Evolutionary conservation across 169 alveolate species (phyloP), one percentile per base, ranked within the genome.

Genomic region (Perkinsus chesapeaki): DNA sequence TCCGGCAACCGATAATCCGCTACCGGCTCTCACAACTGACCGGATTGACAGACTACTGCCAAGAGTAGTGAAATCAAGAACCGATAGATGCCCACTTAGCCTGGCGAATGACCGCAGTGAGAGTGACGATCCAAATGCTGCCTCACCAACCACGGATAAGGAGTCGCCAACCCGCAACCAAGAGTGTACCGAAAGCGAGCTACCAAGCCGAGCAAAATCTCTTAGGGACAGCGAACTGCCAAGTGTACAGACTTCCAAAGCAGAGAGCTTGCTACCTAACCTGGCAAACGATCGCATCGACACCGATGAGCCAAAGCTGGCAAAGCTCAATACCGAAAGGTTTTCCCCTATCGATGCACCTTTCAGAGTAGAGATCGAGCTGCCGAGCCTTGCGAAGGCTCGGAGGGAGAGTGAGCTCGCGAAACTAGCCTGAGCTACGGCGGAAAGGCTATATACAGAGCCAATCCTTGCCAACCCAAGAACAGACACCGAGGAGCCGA

Each of bases 241-340:
- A n/a, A 39, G 60, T 73, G 92, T 93, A 48, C 48, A 23, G 82
- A 23, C 37, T 39, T 93, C 95, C 48, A 91, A 39, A 91, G n/a
- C 92, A 9, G 47, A 34, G 91, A 92, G 60, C 1, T 27, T 23
- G 48, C 31, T 39, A 7, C 94, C 94, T 36, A 39, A 19, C 34
- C 92, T 39, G n/a, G 95, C 94, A 92, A 93, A 73, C 91, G 94
- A 93, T 39, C 47, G 92, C 39, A 48, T 73, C n/a, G 92, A 60
- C 94, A 43, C 31, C 34, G 91, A 0, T 60, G 92, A 72, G 39
- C 93, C 95, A 34, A 38, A 10, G 31, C 91, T 39, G 92, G 92
- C 47, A 90, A 93, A 93, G 73, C 93, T 91, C 73, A 93, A 91
- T 43, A 39, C 38, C 39, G 92, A 91, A 39, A 39, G 48, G 91